Evolutionary conservation across 371 early-diverging fungal genomes (phyloP), one percentile per base, ranked within the genome.

Genomic region (Mucor plumbeus): DNA sequence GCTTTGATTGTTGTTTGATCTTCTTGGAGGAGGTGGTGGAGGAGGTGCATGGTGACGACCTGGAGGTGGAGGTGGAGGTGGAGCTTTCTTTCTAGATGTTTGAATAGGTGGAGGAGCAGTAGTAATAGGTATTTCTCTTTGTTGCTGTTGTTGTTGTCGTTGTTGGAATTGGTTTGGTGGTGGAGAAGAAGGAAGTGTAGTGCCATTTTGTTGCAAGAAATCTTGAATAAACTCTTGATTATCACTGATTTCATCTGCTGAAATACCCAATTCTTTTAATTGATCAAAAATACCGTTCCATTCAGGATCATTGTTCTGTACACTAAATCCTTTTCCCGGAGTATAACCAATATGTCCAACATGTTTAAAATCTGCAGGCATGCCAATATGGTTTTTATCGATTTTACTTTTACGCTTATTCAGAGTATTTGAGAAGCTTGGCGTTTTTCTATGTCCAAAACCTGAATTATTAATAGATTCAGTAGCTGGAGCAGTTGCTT

Each of bases 311-410:
- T 92, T 89, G 71, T 92, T 92, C 57, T 90, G 86, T 66, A 90
- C 87, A 66, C 86, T 89, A 71, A 92, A 95, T 26, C 96, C 96
- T 39, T 87, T 90, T 31, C 89, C 87, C 13, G 91, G 87, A 50
- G 91, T 90, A 73, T 85, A 91, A 10, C 93, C 94, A 69, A 94
- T 91, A 71, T 92, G 92, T 15, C 88, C 84, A 8, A 94, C 75
- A 77, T 94, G 93, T 68, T 90, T 82, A 70, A 92, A 93, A 68
- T 91, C 88, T 17, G 90, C 84, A 5, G 95, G 95, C 48, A 85
- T 83, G 19, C 89, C 84, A 68, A 95, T 95, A 76, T 84, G 84
- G 7, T 85, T 83, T 78, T 92, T 92, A 70, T 93, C 92, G 58
- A 93, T 80, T 61, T 76, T 81, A 36, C 63, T 70, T 38, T 67